Conservation (phyloP, 1,284 basidiomycete species). For the Leccinum griseonigrum region DNA sequence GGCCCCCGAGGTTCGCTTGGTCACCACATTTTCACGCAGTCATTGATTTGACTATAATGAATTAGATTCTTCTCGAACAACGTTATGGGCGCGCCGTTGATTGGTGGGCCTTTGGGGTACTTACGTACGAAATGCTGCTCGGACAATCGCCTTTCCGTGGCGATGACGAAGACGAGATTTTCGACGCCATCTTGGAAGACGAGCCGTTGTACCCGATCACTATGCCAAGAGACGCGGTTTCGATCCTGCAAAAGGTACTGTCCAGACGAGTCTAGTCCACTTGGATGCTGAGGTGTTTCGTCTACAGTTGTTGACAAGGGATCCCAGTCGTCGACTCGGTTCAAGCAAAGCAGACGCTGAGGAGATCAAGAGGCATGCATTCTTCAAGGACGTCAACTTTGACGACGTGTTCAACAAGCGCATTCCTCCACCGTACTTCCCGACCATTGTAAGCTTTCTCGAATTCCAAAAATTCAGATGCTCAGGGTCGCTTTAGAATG, state of each 20-base stretch:
- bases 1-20: conserved; percentile 85
- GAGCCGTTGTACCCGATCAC: conserved; percentile 99
- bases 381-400: conserved; percentile 98
- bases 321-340: conserved; percentile 91
- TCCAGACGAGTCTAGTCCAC: not conserved
- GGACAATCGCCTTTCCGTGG: conserved; percentile 99
- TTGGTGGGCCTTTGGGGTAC: conserved; percentile 99
- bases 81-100: conserved; percentile 98
- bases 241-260: conserved; percentile 86
- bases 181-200: conserved; percentile 98
- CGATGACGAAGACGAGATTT: conserved; percentile 99
- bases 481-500: conserved; percentile 48
- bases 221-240: conserved; percentile 98
- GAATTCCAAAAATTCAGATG: not conserved
- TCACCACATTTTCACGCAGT: not conserved
- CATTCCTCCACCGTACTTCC: conserved; percentile 96
- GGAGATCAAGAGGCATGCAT: conserved; percentile 96
- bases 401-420: conserved; percentile 96
- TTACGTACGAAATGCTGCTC: conserved; percentile 98
- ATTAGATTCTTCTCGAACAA: conserved; percentile 95
- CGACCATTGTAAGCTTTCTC: conserved; percentile 74
- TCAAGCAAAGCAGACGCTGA: conserved; percentile 93
- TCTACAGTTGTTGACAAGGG: conserved; percentile 85
- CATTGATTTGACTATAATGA: conserved; percentile 3
- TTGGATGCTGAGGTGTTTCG: conserved; percentile 13